Conservation (phyloP, 75 land plant genomes). For the Larix kaempferi region DNA sequence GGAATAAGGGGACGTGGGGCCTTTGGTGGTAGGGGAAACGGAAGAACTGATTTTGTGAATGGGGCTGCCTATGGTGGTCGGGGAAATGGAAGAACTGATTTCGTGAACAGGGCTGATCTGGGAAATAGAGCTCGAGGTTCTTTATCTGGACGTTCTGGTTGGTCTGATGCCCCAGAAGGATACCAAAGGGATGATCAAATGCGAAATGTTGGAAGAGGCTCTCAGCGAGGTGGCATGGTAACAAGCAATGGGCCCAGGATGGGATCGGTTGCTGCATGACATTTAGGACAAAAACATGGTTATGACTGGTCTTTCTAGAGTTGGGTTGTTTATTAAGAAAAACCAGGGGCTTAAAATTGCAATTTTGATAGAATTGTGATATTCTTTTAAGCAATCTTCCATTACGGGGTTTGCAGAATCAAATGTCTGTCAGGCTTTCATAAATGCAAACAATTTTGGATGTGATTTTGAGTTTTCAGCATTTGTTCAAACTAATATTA, state of each 20-base stretch:
- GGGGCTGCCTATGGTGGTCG: conserved; percentile 35
- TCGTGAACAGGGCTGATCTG: conserved; percentile 21
- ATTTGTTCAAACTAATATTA: neutral
- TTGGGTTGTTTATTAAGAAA: neutral
- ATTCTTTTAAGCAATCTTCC: conserved; percentile 10
- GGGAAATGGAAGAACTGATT: conserved; percentile 36
- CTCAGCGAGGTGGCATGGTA: conserved; percentile 18
- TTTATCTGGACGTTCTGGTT: conserved; percentile 19
- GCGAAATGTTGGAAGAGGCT: conserved; percentile 21
- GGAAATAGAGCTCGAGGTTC: conserved; percentile 31
- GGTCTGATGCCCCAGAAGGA: conserved; percentile 17
- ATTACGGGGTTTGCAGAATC: neutral
- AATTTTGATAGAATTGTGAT: conserved; percentile 1
- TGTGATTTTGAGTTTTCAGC: neutral
- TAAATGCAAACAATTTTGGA: conserved; percentile 7
- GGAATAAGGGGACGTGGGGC: conserved; percentile 36
- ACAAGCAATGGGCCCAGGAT: conserved; percentile 9
- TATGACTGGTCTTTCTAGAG: neutral
- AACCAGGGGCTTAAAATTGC: neutral
- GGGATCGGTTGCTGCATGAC: conserved; percentile 11
- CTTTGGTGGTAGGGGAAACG: conserved; percentile 21
- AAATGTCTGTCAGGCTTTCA: neutral
- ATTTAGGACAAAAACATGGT: neutral
- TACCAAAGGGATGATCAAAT: conserved; percentile 35
- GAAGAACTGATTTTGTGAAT: neutral